Evolutionary conservation across 2,329 filamentous ascomycete species (phyloP), one percentile per base, ranked within the genome.

Genomic region (Botrytis cinerea): DNA sequence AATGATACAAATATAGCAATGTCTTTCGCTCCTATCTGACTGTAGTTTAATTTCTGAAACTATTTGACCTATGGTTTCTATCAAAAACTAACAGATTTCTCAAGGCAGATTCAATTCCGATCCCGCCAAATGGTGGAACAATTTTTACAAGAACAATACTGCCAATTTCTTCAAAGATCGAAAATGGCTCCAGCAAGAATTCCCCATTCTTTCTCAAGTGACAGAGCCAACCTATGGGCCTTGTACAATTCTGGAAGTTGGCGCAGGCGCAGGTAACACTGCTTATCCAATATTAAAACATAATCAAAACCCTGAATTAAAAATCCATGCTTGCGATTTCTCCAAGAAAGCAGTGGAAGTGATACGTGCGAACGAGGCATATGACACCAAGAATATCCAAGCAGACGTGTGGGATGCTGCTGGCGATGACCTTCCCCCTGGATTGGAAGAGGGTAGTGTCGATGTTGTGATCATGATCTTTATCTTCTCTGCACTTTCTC

Each of bases 121-220:
- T 77, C 96, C 96, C 0, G 95, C 93, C 75, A 97, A 94, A 83
- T 98, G 94, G 93, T 99, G 96, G 96, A 96, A 99, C 80, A 85
- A 92, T 72, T 99, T 99, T 84, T 99, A 99, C 86, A 95, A 96
- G 84, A 97, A 98, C 84, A 98, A 99, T 83, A 93, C 93, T 32
- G 89, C 91, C 79, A 98, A 98, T 81, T 99, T 99, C 84, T 99
- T 99, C 89, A 99, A 99, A 84, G 93, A 99, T 81, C 89, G 96
- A 76, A 98, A 98, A 82, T 99, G 96, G 96, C 85, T 99, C 46
- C 92, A 92, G 76, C 95, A 98, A 82, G 96, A 99, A 82, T 99
- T 99, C 77, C 96, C 96, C 0, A 85, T 98, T 6, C 85, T 99
- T n/a, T 89, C 87, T 38, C 88, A 93, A 73, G 87, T 97, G 69